Evolutionary conservation across 2,329 filamentous ascomycete species (phyloP).

Genomic region (Alternaria tenuissima): DNA sequence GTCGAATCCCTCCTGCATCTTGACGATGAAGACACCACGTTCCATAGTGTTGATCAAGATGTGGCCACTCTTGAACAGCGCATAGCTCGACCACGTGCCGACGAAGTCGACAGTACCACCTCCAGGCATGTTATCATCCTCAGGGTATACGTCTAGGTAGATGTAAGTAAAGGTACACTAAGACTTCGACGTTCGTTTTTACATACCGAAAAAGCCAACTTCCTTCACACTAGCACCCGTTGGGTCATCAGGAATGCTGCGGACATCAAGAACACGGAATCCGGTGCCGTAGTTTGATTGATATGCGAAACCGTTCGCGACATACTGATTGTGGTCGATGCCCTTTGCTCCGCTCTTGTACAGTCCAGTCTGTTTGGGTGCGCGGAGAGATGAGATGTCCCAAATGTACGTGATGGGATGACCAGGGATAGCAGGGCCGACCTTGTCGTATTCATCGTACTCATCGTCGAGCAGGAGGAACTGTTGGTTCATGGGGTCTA

Average conservation of each 20-base stretch:
- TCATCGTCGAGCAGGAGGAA: conserved; percentile 52
- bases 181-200: not conserved
- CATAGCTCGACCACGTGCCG: conserved; percentile 56
- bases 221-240: conserved; percentile 54
- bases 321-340: conserved; percentile 60
- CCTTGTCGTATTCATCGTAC: conserved; percentile 51
- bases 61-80: conserved; percentile 50
- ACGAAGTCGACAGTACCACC: conserved; percentile 55
- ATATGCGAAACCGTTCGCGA: conserved; percentile 54
- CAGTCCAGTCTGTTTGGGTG: conserved; percentile 53
- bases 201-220: conserved; percentile 50
- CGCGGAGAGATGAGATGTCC: conserved; percentile 47
- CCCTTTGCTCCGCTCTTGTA: conserved; percentile 52
- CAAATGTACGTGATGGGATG: conserved; percentile 53
- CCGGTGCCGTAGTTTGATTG: conserved; percentile 56
- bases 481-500: conserved; percentile 49
- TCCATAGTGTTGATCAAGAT: conserved; percentile 54
- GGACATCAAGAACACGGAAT: conserved; percentile 54
- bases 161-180: conserved; percentile 3
- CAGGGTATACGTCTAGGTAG: conserved; percentile 51
- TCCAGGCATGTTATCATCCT: conserved; percentile 50
- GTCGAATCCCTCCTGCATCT: conserved; percentile 38
- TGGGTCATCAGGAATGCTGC: conserved; percentile 52
- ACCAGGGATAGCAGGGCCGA: conserved; percentile 43
- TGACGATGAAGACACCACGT: conserved; percentile 50